Evolutionary conservation across 202 grass and related monocot genomes (phyloP), one percentile per base, ranked within the genome.

Genomic region (Brachypodium distachyon): DNA sequence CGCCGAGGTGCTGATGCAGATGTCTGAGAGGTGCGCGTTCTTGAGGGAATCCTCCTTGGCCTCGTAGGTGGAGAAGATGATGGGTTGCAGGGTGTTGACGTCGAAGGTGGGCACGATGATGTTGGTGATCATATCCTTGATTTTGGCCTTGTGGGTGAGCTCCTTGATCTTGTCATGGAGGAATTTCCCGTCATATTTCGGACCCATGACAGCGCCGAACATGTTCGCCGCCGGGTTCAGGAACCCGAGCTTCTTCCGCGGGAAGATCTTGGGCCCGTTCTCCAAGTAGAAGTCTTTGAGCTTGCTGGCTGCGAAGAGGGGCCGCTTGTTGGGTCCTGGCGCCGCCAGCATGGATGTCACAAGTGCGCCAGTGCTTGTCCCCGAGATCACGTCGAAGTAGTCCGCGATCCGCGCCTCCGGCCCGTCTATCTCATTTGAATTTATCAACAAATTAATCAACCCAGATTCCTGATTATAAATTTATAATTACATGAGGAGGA

Each of bases 231-330:
- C 0, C 53, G 40, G 38, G 9, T 77, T 82, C 42, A 89, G 19
- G 8, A 54, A 70, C 14, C 87, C 77, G 0, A 9, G 18, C 88
- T 65, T 66, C 42, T 34, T 83, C 70, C 72, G 77, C 1, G 84
- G 84, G 53, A 91, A 91, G 52, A 91, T 91, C 12, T 81, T 87
- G 19, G 88, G 88, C 7, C 88, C 84, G 31, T 87, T 87, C 33
- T 91, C 88, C 12, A 91, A 62, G 78, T 91, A 91, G 74, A 91
- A 91, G 5, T 26, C 21, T 74, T 9, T 87, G 53, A 91, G n/a
- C 23, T 91, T 76, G 40, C 67, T 84, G 50, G 74, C 84, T 3
- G 88, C 36, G 33, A 87, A 91, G n/a, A 91, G 49, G 10, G 88
- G 88, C 47, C 88, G 76, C 12, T 73, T 77, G 40, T 87, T 66